Conservation (phyloP, 208 protist genomes). For the Wallacemonas sp. region DNA sequence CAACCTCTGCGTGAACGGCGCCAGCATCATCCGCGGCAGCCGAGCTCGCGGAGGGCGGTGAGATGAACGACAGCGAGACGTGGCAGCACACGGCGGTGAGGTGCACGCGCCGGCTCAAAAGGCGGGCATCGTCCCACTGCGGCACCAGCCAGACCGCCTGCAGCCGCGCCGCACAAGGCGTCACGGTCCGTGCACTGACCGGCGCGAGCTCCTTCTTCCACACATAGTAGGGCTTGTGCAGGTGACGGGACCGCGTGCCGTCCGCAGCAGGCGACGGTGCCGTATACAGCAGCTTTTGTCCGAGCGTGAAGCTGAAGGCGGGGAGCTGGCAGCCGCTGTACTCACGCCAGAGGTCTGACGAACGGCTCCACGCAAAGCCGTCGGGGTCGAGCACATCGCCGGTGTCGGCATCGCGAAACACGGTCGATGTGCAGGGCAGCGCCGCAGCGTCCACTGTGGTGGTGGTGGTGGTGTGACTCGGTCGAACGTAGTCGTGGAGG, state of each 20-base stretch:
- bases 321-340: conserved; percentile 42
- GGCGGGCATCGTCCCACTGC: conserved; percentile 51
- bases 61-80: background rate
- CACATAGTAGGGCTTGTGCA: conserved; percentile 49
- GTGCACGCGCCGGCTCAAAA: conserved; percentile 25
- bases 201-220: conserved; percentile 41
- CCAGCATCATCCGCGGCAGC: background rate
- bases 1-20: too few relatives aligned
- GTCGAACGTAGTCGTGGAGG: conserved; percentile 59
- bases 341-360: conserved; percentile 12
- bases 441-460: background rate
- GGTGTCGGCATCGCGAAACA: conserved; percentile 50
- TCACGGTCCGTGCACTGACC: background rate
- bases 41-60: background rate
- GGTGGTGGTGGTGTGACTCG: background rate
- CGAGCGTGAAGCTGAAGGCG: conserved; percentile 72
- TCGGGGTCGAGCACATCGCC: conserved; percentile 16
- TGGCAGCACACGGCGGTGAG: conserved; percentile 11
- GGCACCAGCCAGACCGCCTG: conserved; percentile 61
- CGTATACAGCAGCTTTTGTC: conserved; percentile 50
- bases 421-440: conserved; percentile 19
- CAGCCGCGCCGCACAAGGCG: conserved; percentile 30
- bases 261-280: background rate
- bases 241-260: background rate
- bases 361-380: conserved; percentile 14